Percentiles rank a stretch among this genome's conserved stretches.
Evolutionary conservation across 1,284 basidiomycete genomes (phyloP).

Genomic region (Fistulinella cinereoalba): DNA sequence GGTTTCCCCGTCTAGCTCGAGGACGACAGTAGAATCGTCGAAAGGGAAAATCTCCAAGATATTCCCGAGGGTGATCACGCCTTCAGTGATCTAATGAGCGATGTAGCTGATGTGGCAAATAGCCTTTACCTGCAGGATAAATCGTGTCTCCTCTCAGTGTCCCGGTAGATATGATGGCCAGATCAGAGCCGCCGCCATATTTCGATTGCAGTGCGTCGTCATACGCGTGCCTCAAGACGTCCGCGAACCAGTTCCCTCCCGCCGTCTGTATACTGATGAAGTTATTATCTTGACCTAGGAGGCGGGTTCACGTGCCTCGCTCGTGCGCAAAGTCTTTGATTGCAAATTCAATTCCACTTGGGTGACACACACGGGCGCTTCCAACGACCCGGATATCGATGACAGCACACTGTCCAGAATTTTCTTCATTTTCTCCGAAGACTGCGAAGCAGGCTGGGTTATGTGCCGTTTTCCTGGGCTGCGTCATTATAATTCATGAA

Average conservation of each 20-base stretch:
- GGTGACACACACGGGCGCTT: conserved; percentile 71
- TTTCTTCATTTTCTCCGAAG: conserved; percentile 55
- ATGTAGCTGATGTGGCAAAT: not conserved
- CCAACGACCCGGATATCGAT: conserved; percentile 68
- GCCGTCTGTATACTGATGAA: conserved; percentile 52
- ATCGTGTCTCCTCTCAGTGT: conserved; percentile 83
- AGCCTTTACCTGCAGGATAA: conserved; percentile 70
- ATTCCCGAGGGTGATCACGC: conserved; percentile 77
- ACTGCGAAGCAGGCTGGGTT: conserved; percentile 58
- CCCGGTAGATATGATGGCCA: conserved; percentile 82
- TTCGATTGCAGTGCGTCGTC: conserved; percentile 72
- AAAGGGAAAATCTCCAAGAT: conserved; percentile 88
- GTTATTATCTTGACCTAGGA: not conserved
- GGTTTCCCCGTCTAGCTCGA: conserved; percentile 78
- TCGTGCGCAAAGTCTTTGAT: conserved; percentile 69
- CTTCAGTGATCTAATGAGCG: conserved; percentile 34
- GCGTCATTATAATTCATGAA: not conserved
- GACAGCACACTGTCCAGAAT: conserved; percentile 68
- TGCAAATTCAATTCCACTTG: conserved; percentile 72
- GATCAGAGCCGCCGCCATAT: conserved; percentile 66
- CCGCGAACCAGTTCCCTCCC: conserved; percentile 86
- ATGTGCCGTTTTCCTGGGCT: conserved; percentile 60
- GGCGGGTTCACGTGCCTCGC: conserved; percentile 48
- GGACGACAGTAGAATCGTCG: conserved; percentile 80
- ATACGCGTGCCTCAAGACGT: conserved; percentile 82